Evolutionary conservation across 257 asterid genomes (phyloP), one percentile per base, ranked within the genome.

Genomic region (Ocimum tenuiflorum): DNA sequence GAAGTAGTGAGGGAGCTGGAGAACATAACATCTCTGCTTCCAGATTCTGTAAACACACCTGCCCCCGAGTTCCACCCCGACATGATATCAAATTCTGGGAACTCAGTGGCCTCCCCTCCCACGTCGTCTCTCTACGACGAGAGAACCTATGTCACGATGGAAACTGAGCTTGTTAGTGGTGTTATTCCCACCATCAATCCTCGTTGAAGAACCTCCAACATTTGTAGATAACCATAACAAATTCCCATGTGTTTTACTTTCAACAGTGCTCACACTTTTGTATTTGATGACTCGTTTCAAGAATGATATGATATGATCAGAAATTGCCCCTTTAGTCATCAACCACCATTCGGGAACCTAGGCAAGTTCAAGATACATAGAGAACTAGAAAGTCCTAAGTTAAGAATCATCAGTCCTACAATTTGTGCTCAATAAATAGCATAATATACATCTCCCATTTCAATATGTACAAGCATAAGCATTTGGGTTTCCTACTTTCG

Each of bases 1-100:
- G 96, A 91, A 46, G 90, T 91, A 15, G 97, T 88, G 7, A 81
- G 97, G 51, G 90, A 76, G 79, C 80, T 91, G 0, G 96, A 91
- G 74, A 76, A 81, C 63, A 84, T 86, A 35, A 72, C 84, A 12
- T 35, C 64, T 8, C 67, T 72, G 76, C 77, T 85, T 62, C 84
- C 88, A 6, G 74, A 79, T 54, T 60, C 84, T 19, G 77, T 75
- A 23, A 39, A 7, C 78, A 42, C 58, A 0, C 56, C 46, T 7
- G 27, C 36, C 24, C 1, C 20, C 41, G 63, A 68, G 2, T 63
- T 24, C 33, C 61, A 69, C 63, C 39, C 55, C 24, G 50, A 57
- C 41, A 29, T 24, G 10, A 11, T 38, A n/a, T 19, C 77, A 8
- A 73, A 69, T 35, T 61, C 82, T 4, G 81, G 73, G 48, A 74